phyloP scores from a whole-genome alignment of 176 grass and related monocot genomes.

The Phyllostachys edulis region DNA sequence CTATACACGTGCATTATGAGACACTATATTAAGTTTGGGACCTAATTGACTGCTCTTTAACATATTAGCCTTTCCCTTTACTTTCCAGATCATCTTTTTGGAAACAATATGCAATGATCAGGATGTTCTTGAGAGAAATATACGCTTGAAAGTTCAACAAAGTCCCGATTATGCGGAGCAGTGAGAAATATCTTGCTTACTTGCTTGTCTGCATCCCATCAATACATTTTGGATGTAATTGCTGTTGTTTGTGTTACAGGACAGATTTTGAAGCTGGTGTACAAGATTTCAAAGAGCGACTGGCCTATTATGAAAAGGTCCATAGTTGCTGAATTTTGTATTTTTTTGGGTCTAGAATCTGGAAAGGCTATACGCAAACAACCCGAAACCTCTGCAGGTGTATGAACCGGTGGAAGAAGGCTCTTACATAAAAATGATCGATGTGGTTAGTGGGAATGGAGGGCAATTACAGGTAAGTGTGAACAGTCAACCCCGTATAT shows the following conservation, averaged over 20 bases:
- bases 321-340: slow-evolving; percentile 17
- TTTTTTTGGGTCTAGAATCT: slow-evolving; percentile 15
- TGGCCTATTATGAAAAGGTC: slow-evolving; percentile 97
- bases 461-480: slow-evolving; percentile 80
- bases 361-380: slow-evolving; percentile 23
- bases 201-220: not conserved
- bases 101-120: slow-evolving; percentile 97
- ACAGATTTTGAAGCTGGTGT: slow-evolving; percentile 95
- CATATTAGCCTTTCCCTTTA: slow-evolving; percentile 9
- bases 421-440: slow-evolving; percentile 98
- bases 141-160: slow-evolving; percentile 95
- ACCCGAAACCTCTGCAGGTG: slow-evolving; percentile 46
- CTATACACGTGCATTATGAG: not conserved
- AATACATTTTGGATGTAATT: slow-evolving; percentile 15
- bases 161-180: slow-evolving; percentile 98
- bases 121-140: slow-evolving; percentile 88
- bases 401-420: slow-evolving; percentile 95
- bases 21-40: slow-evolving; percentile 5
- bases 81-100: slow-evolving; percentile 87
- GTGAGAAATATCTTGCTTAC: slow-evolving; percentile 55
- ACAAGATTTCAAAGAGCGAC: slow-evolving; percentile 83
- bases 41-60: slow-evolving; percentile 19
- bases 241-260: slow-evolving; percentile 46
- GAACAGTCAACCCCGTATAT: not conserved
- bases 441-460: slow-evolving; percentile 82